Conservation (phyloP, 805 yeast genomes). For the Metschnikowia orientalis region DNA sequence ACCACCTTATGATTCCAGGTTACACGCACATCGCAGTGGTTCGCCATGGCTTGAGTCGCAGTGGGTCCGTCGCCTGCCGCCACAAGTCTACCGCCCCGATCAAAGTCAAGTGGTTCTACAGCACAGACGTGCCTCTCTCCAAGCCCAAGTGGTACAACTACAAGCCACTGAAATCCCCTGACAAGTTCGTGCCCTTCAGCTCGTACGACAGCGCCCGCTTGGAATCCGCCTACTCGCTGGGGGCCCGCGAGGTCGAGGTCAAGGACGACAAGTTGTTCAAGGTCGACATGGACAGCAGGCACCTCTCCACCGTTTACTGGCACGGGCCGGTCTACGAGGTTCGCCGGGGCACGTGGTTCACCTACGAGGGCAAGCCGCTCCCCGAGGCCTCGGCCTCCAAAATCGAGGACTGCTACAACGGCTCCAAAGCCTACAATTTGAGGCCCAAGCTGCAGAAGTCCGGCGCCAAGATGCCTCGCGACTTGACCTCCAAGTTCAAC, state of each 20-base stretch:
- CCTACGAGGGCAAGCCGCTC: conserved; percentile 53
- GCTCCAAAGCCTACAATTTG: conserved; percentile 21
- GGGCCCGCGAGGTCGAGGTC: conserved; percentile 45
- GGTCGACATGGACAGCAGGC: conserved; percentile 56
- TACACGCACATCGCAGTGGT: too few species aligned
- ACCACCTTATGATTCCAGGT: too few species aligned
- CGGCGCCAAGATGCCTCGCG: conserved; percentile 10
- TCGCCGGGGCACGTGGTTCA: conserved; percentile 83
- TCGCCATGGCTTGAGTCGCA: too few species aligned
- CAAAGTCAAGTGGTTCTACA: conserved; percentile 66
- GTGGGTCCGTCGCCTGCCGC: too few species aligned
- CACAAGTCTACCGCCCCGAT: conserved; percentile 8
- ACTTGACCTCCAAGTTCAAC: conserved; percentile 20
- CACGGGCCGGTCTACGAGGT: conserved; percentile 81
- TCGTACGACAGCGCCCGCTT: conserved; percentile 55
- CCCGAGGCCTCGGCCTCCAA: conserved; percentile 45
- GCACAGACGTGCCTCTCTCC: conserved; percentile 68
- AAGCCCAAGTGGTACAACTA: conserved; percentile 64
- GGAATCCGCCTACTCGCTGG: conserved; percentile 43
- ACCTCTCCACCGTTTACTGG: conserved; percentile 76
- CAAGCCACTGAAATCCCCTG: conserved; percentile 45
- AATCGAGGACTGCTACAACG: conserved; percentile 53
- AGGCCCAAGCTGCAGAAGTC: conserved; percentile 1
- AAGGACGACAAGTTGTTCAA: conserved; percentile 77
- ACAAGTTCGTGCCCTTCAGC: conserved; percentile 65